Conservation (phyloP, 306 rosid genomes). For the Calophaca sinica region DNA sequence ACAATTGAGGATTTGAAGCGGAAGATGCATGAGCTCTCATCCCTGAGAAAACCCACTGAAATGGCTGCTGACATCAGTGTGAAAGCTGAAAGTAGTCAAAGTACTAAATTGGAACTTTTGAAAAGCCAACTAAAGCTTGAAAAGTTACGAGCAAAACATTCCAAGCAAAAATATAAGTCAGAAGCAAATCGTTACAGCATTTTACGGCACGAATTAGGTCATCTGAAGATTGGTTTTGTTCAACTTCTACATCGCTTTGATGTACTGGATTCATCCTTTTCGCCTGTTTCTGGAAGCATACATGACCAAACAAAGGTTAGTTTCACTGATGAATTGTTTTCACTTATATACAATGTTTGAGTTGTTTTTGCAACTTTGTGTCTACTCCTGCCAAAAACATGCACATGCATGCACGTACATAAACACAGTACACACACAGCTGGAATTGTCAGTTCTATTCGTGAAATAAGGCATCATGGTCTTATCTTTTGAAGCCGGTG, state of each 20-base stretch:
- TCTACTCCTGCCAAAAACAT: neutral
- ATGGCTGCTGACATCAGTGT: constrained; percentile 44
- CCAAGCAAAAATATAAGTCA: constrained; percentile 60
- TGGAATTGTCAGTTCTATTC: neutral
- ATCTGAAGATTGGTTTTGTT: constrained; percentile 63
- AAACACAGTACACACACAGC: neutral
- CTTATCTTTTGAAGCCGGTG: constrained; percentile 21
- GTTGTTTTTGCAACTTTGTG: constrained; percentile 27
- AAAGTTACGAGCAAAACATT: constrained; percentile 63
- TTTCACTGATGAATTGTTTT: constrained; percentile 44
- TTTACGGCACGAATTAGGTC: constrained; percentile 64
- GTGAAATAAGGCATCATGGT: constrained; percentile 1
- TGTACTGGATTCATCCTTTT: constrained; percentile 57
- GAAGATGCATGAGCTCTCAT: constrained; percentile 55
- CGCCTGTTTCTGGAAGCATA: constrained; percentile 52
- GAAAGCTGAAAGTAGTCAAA: constrained; percentile 50
- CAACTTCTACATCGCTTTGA: constrained; percentile 68
- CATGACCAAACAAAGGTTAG: constrained; percentile 69
- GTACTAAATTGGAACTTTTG: constrained; percentile 60
- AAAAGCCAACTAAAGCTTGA: constrained; percentile 68
- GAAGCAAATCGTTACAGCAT: constrained; percentile 62
- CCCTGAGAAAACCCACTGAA: constrained; percentile 55
- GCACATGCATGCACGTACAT: neutral
- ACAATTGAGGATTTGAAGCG: constrained; percentile 59
- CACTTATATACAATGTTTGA: constrained; percentile 35